A percentile compares a stretch with the other conserved stretches of the same genome.
Evolutionary conservation across 2,329 filamentous ascomycete genomes (phyloP).

Genomic region (Thelonectria olida): DNA sequence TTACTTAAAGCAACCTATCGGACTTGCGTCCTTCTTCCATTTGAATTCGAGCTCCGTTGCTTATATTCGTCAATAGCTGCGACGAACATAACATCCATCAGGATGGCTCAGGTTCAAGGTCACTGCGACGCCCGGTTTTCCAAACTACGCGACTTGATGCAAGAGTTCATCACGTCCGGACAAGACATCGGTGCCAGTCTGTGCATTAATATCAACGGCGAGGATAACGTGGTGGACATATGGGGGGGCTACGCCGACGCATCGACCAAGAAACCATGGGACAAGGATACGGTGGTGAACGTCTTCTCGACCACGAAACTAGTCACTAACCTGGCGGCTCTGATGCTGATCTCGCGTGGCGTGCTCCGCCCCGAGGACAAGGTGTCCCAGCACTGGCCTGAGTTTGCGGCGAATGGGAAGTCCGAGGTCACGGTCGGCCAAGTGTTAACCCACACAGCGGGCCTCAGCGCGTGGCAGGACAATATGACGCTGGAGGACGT

Average conservation of each 20-base stretch:
- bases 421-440: constrained; percentile 50
- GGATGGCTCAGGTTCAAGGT: constrained; percentile 1
- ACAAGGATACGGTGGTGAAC: constrained; percentile 49
- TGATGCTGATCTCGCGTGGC: constrained; percentile 52
- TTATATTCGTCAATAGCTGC: too few relatives aligned
- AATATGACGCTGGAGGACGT: constrained; percentile 44
- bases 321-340: constrained; percentile 46
- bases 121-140: constrained; percentile 6
- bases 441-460: constrained; percentile 51
- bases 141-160: constrained; percentile 30
- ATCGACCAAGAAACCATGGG: constrained; percentile 46
- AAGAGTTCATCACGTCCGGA: constrained; percentile 46
- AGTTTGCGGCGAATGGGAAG: constrained; percentile 54
- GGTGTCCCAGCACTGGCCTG: constrained; percentile 56
- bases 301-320: constrained; percentile 54
- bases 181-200: constrained; percentile 57
- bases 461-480: constrained; percentile 46
- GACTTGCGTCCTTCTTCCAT: too few relatives aligned
- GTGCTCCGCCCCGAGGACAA: constrained; percentile 47
- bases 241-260: constrained; percentile 53
- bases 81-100: too few relatives aligned
- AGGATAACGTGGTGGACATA: constrained; percentile 53
- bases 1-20: too few relatives aligned
- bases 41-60: too few relatives aligned
- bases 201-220: constrained; percentile 51